A percentile compares a stretch with the other conserved stretches of the same genome.
Conservation (phyloP, 805 yeast genomes). For the Kregervanrija fluxuum region DNA sequence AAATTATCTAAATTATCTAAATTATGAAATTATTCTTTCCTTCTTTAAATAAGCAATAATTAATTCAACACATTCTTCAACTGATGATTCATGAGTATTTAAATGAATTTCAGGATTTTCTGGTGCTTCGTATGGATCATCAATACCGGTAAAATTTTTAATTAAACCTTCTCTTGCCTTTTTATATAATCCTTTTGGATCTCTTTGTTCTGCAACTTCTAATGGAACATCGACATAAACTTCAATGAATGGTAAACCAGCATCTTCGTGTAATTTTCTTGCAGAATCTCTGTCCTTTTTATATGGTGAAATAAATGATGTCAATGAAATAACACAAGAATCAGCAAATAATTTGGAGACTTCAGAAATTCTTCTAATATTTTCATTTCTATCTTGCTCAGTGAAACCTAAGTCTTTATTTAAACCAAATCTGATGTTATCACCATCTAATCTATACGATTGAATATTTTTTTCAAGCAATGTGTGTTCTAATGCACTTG, state of each 20-base stretch:
- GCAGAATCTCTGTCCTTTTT: conserved; percentile 78
- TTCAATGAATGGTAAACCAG: conserved; percentile 78
- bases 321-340: conserved; percentile 78
- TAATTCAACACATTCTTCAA: conserved; percentile 74
- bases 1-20: too few relatives aligned
- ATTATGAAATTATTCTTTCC: conserved; percentile 5
- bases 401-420: conserved; percentile 93
- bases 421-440: conserved; percentile 88
- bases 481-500: conserved; percentile 86
- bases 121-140: conserved; percentile 96
- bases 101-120: conserved; percentile 75
- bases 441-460: conserved; percentile 90
- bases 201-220: conserved; percentile 92
- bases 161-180: conserved; percentile 94
- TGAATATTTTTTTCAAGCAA: conserved; percentile 61
- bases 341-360: conserved; percentile 93
- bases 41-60: conserved; percentile 56
- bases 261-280: conserved; percentile 72
- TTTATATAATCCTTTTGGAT: conserved; percentile 94
- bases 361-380: conserved; percentile 90
- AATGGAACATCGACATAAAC: conserved; percentile 91
- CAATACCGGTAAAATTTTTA: conserved; percentile 90
- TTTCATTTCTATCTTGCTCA: conserved; percentile 88
- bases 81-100: conserved; percentile 58
- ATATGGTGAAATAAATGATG: conserved; percentile 93